Evolutionary conservation across 2,329 filamentous ascomycete genomes (phyloP).

Genomic region (Ophiostoma ips): DNA sequence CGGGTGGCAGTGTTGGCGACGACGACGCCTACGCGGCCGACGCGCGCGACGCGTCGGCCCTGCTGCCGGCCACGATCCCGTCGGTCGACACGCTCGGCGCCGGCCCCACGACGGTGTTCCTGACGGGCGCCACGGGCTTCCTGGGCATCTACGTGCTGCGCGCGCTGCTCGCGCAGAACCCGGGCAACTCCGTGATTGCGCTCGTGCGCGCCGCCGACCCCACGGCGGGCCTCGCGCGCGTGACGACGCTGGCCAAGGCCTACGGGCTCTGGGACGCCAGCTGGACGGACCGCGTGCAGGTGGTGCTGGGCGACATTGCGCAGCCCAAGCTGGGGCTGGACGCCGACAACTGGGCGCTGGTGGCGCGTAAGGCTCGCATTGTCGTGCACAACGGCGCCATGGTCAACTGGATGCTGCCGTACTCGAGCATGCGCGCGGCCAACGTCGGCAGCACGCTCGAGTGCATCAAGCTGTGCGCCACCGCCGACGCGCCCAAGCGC

Average conservation of each 20-base stretch:
- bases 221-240: slow-evolving; percentile 33
- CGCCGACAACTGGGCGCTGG: slow-evolving; percentile 46
- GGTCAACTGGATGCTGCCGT: slow-evolving; percentile 72
- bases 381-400: slow-evolving; percentile 72
- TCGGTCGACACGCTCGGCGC: background rate
- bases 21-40: slow-evolving; percentile 12
- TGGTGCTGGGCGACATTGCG: slow-evolving; percentile 60
- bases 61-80: slow-evolving; percentile 16
- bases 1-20: slow-evolving; percentile 7
- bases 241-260: slow-evolving; percentile 33
- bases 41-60: slow-evolving; percentile 5
- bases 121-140: slow-evolving; percentile 87
- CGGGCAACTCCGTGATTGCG: slow-evolving; percentile 50
- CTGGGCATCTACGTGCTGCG: slow-evolving; percentile 67
- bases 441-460: slow-evolving; percentile 79
- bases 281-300: slow-evolving; percentile 37
- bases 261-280: slow-evolving; percentile 62
- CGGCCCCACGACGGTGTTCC: slow-evolving; percentile 46
- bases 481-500: slow-evolving; percentile 55
- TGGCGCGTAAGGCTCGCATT: slow-evolving; percentile 55
- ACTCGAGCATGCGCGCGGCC: slow-evolving; percentile 53
- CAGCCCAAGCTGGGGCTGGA: slow-evolving; percentile 62
- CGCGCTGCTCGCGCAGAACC: slow-evolving; percentile 53
- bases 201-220: slow-evolving; percentile 59
- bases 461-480: slow-evolving; percentile 58